phyloP scores from a whole-genome alignment of 1,284 basidiomycete species.

The Rhodotorula sp. region DNA sequence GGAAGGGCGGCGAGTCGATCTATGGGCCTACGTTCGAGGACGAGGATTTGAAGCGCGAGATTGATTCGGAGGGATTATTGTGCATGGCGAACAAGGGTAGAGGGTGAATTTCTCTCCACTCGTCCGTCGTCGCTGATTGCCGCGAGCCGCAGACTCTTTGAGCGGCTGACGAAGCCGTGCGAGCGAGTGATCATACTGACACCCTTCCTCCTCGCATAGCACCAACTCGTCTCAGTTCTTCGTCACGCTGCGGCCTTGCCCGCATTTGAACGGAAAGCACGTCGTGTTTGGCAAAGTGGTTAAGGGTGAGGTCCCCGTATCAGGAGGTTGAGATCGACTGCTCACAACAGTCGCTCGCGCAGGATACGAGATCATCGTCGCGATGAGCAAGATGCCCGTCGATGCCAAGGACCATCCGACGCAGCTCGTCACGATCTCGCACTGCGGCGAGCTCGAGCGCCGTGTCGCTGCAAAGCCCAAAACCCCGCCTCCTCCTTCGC shows the following conservation, averaged over 20 bases:
- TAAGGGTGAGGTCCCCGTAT: slow-evolving; percentile 48
- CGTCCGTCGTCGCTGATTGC: no score
- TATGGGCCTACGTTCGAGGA: slow-evolving; percentile 51
- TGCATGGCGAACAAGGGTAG: slow-evolving; percentile 36
- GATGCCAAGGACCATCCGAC: slow-evolving; percentile 60
- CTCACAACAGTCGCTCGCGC: background rate
- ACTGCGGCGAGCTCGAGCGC: slow-evolving; percentile 80
- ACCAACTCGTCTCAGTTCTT: slow-evolving; percentile 83
- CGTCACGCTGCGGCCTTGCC: slow-evolving; percentile 67
- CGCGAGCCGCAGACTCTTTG: no score
- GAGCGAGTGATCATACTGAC: no score
- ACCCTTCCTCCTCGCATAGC: slow-evolving; percentile 4
- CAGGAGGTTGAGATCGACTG: no score
- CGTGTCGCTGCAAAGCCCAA: slow-evolving; percentile 13
- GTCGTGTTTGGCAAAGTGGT: slow-evolving; percentile 55
- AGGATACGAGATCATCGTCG: slow-evolving; percentile 53
- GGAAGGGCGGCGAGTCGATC: slow-evolving; percentile 42
- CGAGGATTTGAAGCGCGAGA: slow-evolving; percentile 66
- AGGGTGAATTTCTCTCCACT: slow-evolving; percentile 9
- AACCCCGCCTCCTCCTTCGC: background rate
- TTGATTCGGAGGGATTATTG: slow-evolving; percentile 61
- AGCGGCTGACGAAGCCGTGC: no score
- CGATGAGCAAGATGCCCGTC: slow-evolving; percentile 52
- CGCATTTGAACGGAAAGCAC: slow-evolving; percentile 55
- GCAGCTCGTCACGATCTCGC: slow-evolving; percentile 68